These are phyloP conservation scores for Fomitopsis betulina DNA, from an alignment of 1,284 basidiomycete genomes.

Conservation along the genomic window DNA sequence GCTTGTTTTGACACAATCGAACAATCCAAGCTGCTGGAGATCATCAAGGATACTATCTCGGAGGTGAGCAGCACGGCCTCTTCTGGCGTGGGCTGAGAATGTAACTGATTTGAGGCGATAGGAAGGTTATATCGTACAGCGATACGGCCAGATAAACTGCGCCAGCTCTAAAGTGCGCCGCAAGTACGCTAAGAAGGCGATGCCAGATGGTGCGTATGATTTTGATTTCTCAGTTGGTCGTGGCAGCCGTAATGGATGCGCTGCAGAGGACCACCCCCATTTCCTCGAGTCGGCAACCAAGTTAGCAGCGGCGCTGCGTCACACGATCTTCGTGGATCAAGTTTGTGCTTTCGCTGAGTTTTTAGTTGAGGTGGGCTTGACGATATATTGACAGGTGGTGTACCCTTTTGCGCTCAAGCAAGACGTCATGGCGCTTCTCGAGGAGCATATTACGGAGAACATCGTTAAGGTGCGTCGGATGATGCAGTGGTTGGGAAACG, in stretches of 20 bases:
- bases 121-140: slow-evolving; percentile 65
- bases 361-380: neutral
- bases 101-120: slow-evolving; percentile 20
- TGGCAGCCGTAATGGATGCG: neutral
- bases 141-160: slow-evolving; percentile 56
- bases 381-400: slow-evolving; percentile 37
- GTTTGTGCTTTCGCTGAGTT: slow-evolving; percentile 31
- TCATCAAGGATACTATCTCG: slow-evolving; percentile 70
- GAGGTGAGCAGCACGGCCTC: slow-evolving; percentile 42
- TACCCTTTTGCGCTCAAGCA: slow-evolving; percentile 55
- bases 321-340: slow-evolving; percentile 85
- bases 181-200: slow-evolving; percentile 55
- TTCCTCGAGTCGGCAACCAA: slow-evolving; percentile 68
- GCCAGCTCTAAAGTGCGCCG: slow-evolving; percentile 49
- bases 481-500: neutral
- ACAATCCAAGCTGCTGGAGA: slow-evolving; percentile 79
- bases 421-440: slow-evolving; percentile 70
- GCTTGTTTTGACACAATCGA: slow-evolving; percentile 97
- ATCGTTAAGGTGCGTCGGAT: slow-evolving; percentile 69
- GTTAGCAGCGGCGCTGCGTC: slow-evolving; percentile 61
- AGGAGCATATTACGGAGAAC: slow-evolving; percentile 89
- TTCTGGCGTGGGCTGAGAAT: too few relatives aligned
- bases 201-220: slow-evolving; percentile 51
- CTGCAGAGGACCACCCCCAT: slow-evolving; percentile 63
- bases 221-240: too few relatives aligned